Evolutionary conservation across 257 asterid species (phyloP), one percentile per base, ranked within the genome.

Genomic region (Penstemon newberryi): DNA sequence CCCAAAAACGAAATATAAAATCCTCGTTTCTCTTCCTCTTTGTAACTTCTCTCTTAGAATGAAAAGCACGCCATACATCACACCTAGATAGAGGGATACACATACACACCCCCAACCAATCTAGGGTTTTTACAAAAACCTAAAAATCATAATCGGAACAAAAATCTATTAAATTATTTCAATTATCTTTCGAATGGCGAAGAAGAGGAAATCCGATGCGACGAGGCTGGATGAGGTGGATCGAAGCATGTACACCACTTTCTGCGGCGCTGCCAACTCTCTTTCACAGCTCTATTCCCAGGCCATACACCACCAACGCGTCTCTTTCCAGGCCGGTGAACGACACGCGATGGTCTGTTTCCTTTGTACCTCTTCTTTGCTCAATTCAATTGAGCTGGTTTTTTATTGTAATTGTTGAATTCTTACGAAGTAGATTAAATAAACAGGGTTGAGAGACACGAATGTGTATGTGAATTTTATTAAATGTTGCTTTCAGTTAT

Each of bases 281-380:
- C 96, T 92, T 13, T 89, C 95, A 10, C 96, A 92, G 87, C 96
- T 89, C 10, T 92, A 92, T 75, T 83, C 96, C 63, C 96, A 89
- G 60, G 85, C 98, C 72, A 92, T 86, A 96, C 82, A 89, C 81
- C 96, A 87, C 39, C 98, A 92, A 70, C 80, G 85, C 49, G 95
- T 89, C 69, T 89, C 96, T 52, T 92, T 92, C 61, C 95, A 86
- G 70, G 91, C 98, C 73, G 98, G 98, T 9, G 96, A 92, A 80
- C 92, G 89, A 58, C 89, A 89, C 64, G 84, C 89, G 57, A 49
- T 92, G 96, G 98, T 91, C 25, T 66, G 69, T 61, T 13, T 41
- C 38, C 8, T n/a, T 25, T 13, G 3, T 6, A 54, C 33, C 38
- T 25, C 40, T 38, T 56, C 55, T 62, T 56, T 10, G 51, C 68